Percentiles rank a stretch among this genome's conserved stretches.
These are phyloP conservation scores for Monilinia fructicola DNA, from an alignment of 2,329 filamentous ascomycete genomes.

Conservation along the genomic window DNA sequence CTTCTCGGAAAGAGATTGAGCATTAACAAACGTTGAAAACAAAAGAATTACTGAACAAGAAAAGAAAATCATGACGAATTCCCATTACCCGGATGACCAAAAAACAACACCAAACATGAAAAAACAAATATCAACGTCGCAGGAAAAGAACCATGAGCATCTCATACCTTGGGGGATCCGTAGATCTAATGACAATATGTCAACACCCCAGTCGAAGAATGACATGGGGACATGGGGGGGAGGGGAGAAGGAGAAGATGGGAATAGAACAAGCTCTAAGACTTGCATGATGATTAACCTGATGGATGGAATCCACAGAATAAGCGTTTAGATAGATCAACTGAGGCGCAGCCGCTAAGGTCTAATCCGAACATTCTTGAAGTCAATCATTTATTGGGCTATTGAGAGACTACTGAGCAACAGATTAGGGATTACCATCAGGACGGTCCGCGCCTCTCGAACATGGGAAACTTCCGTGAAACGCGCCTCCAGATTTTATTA, in stretches of 20 bases:
- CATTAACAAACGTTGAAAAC: not conserved
- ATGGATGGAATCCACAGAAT: not conserved
- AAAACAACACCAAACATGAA: not conserved
- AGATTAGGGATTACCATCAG: constrained; percentile 12
- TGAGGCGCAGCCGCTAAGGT: not conserved
- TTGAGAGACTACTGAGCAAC: not conserved
- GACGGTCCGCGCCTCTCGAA: constrained; percentile 8
- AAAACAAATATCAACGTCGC: constrained; percentile 18
- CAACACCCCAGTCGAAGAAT: constrained; percentile 1
- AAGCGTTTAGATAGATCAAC: not conserved
- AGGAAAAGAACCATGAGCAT: not conserved
- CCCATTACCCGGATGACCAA: constrained; percentile 6
- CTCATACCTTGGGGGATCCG: constrained; percentile 7
- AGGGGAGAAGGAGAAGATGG: constrained; percentile 1
- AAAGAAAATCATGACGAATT: constrained; percentile 15
- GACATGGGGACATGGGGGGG: not conserved
- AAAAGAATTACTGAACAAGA: constrained; percentile 7
- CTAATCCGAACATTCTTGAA: not conserved
- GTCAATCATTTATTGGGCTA: not conserved
- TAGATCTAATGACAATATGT: constrained; percentile 8
- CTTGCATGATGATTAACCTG: not conserved
- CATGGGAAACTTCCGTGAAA: constrained; percentile 10
- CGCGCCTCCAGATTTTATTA: not conserved
- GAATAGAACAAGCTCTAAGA: constrained; percentile 17
- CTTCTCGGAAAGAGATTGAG: constrained; percentile 17